Conservation (phyloP, 2,329 filamentous ascomycete genomes). For the Exophiala sideris region DNA sequence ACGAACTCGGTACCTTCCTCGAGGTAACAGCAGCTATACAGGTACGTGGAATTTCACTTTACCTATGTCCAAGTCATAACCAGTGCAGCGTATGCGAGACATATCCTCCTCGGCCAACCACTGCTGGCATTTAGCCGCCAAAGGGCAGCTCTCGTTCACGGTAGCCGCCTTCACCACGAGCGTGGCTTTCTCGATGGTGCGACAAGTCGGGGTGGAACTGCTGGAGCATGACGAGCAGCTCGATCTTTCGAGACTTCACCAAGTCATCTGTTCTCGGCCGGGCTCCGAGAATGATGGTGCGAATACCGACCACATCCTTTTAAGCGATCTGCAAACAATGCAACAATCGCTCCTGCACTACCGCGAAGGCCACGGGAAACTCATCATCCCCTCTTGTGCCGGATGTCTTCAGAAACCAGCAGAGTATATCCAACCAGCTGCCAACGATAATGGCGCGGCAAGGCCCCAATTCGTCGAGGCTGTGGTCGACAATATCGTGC, state of each 20-base stretch:
- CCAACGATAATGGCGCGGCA: not conserved
- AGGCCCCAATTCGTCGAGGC: conserved; percentile 7
- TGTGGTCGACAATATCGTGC: conserved; percentile 28
- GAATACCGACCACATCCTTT: conserved; percentile 3
- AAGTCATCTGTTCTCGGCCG: conserved; percentile 7
- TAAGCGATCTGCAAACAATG: conserved; percentile 15
- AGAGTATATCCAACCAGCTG: conserved; percentile 12
- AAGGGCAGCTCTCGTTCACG: conserved; percentile 20
- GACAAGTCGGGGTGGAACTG: conserved; percentile 19
- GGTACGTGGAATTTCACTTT: conserved; percentile 15
- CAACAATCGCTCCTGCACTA: conserved; percentile 13
- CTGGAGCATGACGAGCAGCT: conserved; percentile 22
- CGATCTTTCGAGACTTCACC: conserved; percentile 12
- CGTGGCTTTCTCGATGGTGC: conserved; percentile 26
- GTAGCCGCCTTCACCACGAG: conserved; percentile 29
- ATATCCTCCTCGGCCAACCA: conserved; percentile 14
- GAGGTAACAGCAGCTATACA: conserved; percentile 24
- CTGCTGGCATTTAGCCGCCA: conserved; percentile 28
- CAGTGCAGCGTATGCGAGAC: conserved; percentile 15
- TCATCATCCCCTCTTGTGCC: conserved; percentile 9
- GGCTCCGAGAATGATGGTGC: not conserved
- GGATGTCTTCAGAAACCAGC: conserved; percentile 20
- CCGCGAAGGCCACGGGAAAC: conserved; percentile 7
- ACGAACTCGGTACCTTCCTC: conserved; percentile 26
- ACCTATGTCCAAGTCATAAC: conserved; percentile 3